Conservation (phyloP, 1,284 basidiomycete species). For the Coniophora puteana region DNA sequence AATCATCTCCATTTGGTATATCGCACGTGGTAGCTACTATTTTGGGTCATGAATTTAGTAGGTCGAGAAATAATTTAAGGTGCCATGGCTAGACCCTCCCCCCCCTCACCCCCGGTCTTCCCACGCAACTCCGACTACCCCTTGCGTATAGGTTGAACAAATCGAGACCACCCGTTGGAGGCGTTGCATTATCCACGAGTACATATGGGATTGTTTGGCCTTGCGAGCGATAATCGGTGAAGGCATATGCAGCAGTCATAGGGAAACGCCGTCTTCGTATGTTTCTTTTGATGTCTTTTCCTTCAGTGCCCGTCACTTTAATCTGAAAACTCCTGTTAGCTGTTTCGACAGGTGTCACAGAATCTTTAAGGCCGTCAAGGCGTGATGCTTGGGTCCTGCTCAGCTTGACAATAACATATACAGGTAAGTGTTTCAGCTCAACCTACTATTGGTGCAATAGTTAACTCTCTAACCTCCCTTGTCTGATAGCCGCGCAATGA, state of each 20-base stretch:
- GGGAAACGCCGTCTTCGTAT: slow-evolving; percentile 20
- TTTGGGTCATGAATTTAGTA: too few relatives aligned
- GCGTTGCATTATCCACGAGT: slow-evolving; percentile 27
- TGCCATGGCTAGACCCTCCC: too few relatives aligned
- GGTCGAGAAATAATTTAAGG: too few relatives aligned
- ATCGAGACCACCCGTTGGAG: slow-evolving; percentile 21
- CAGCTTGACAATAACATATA: slow-evolving; percentile 32
- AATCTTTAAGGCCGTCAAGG: slow-evolving; percentile 23
- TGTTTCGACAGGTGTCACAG: slow-evolving; percentile 25
- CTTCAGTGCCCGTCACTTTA: background rate
- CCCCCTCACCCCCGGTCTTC: too few relatives aligned
- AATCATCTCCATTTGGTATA: too few relatives aligned
- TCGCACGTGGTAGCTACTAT: too few relatives aligned
- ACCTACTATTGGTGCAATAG: too few relatives aligned
- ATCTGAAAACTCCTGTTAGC: slow-evolving; percentile 13
- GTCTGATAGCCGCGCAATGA: too few relatives aligned
- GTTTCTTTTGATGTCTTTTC: slow-evolving; percentile 4
- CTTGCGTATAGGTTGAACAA: slow-evolving; percentile 32
- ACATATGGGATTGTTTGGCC: slow-evolving; percentile 28
- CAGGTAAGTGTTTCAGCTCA: slow-evolving; percentile 24
- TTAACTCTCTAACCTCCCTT: too few relatives aligned
- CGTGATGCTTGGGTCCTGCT: slow-evolving; percentile 15
- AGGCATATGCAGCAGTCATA: slow-evolving; percentile 28
- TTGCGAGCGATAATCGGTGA: slow-evolving; percentile 31
- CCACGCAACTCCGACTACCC: too few relatives aligned